These are phyloP conservation scores for Colletotrichum spinosum DNA, from an alignment of 2,329 filamentous ascomycete species.

Conservation along the genomic window DNA sequence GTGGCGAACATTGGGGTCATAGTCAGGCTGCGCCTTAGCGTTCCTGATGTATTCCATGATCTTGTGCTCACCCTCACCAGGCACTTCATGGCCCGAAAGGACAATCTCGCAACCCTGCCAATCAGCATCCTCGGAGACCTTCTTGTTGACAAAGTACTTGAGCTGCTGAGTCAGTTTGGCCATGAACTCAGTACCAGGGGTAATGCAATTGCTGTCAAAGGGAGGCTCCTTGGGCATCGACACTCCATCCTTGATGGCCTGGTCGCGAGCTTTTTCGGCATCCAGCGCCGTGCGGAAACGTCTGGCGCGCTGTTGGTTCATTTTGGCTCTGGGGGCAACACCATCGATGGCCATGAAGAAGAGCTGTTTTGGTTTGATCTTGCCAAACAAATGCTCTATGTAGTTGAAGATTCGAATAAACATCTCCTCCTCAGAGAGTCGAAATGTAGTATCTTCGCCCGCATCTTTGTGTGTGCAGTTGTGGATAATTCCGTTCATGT, in stretches of 20 bases:
- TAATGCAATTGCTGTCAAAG: constrained; percentile 99
- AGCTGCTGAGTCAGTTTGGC: constrained; percentile 92
- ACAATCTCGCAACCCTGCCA: constrained; percentile 98
- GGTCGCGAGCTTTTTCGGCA: constrained; percentile 88
- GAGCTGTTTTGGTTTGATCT: constrained; percentile 97
- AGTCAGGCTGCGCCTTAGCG: constrained; percentile 93
- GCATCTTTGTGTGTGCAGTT: constrained; percentile 99
- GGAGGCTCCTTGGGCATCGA: constrained; percentile 95
- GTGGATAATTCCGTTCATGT: constrained; percentile 99
- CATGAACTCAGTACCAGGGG: constrained; percentile 98
- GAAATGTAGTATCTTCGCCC: constrained; percentile 85
- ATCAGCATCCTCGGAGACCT: constrained; percentile 94
- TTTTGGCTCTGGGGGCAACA: constrained; percentile 96
- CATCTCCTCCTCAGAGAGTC: constrained; percentile 98
- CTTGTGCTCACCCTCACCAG: constrained; percentile 98
- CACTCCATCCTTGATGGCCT: constrained; percentile 88
- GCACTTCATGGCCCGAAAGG: constrained; percentile 96
- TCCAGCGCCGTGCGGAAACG: constrained; percentile 96
- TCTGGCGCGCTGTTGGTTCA: constrained; percentile 98
- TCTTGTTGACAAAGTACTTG: constrained; percentile 99
- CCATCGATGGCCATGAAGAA: constrained; percentile 99
- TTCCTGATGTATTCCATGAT: constrained; percentile 99
- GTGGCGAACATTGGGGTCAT: constrained; percentile 93
- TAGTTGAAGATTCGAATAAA: constrained; percentile 99
- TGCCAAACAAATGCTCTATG: constrained; percentile 97